Evolutionary conservation across 225 moss, liverwort and hornwort genomes (phyloP), one percentile per base, ranked within the genome.

Genomic region (Climacium dendroides): DNA sequence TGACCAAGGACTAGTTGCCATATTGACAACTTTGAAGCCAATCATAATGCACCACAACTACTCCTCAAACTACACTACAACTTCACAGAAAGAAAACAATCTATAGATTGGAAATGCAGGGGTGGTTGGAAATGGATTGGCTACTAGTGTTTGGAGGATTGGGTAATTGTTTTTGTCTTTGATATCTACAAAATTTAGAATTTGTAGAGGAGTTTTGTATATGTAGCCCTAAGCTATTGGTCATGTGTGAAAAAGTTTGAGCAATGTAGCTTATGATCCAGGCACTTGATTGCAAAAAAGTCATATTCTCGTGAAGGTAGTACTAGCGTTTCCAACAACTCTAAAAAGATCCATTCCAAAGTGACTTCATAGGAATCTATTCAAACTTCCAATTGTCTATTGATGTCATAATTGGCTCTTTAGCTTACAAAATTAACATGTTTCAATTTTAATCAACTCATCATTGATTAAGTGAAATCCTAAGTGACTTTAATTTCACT

Each of bases 191-290:
- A 70, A 41, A 8, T 37, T 25, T 30, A 47, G 4, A 30, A 47
- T 4, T 48, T 19, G 19, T 30, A 2, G 47, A 73, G 4, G 17
- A 30, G 30, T 47, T 18, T 29, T 18, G 11, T 2, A 47, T 2
- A 47, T 29, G 2, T 1, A 10, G 6, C 0, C 3, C 0, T 6
- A 67, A 67, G 7, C 1, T 18, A 0, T 72, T 0, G 0, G 0
- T 6, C 6, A 73, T 25, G 16, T 1, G 0, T 11, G 1, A 24
- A 47, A 72, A 18, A 10, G 0, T 11, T 74, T 1, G 1, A 1
- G 0, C 11, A 30, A 47, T 0, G 0, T 47, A 47, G 30, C 2
- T 73, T 47, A 18, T 18, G 2, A 47, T 30, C 0, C 6, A 0
- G 2, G 3, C 11, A 30, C 29, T 5, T 0, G 1, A 15, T 26